Conservation (phyloP, 306 rosid genomes). For the Glycyrrhiza uralensis region DNA sequence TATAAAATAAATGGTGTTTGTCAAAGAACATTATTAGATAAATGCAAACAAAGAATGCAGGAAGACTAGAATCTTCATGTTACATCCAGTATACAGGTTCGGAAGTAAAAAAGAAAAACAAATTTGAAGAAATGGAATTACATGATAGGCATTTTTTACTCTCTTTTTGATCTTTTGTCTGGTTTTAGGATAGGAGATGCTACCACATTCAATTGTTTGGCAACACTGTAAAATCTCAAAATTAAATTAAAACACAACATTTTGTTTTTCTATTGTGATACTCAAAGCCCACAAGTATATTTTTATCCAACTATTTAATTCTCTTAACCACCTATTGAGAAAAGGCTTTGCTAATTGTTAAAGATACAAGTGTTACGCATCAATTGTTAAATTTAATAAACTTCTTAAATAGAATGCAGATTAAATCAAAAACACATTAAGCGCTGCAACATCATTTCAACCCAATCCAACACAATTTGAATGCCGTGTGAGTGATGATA, state of each 20-base stretch:
- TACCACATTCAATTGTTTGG: not conserved
- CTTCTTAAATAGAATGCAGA: no score
- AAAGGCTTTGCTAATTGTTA: no score
- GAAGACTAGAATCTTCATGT: not conserved
- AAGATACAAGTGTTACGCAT: no score
- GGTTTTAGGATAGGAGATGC: slow-evolving; percentile 1
- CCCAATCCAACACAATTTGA: no score
- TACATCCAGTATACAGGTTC: not conserved
- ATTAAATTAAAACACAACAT: not conserved
- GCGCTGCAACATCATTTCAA: no score
- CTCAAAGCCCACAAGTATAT: no score
- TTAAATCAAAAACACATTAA: no score
- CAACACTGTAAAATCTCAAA: not conserved
- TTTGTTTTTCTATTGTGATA: not conserved
- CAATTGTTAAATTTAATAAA: no score
- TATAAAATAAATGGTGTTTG: slow-evolving; percentile 10
- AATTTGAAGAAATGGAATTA: not conserved
- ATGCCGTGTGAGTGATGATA: not conserved
- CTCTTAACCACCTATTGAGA: no score
- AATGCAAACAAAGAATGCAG: not conserved
- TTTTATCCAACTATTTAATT: no score
- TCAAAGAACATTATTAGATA: slow-evolving; percentile 8
- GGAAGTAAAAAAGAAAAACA: not conserved
- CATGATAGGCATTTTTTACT: not conserved
- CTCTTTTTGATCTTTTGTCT: not conserved